Evolutionary conservation across 2,329 filamentous ascomycete genomes (phyloP), one percentile per base, ranked within the genome.

Genomic region (Laburnicola sp.): DNA sequence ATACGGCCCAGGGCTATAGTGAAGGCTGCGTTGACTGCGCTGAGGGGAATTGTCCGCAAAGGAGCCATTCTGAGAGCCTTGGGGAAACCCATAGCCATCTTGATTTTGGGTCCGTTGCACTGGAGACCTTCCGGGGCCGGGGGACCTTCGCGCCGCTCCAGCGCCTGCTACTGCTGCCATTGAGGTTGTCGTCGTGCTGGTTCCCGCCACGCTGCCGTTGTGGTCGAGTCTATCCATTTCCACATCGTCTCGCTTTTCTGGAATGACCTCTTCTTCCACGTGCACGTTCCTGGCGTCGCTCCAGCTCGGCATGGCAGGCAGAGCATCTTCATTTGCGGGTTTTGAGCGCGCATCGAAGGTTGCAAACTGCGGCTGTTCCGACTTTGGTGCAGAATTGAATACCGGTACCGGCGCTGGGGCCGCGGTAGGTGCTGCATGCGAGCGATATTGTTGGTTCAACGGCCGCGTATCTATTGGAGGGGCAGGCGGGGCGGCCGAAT

Each of bases 261-360:
- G 69, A 21, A 66, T 52, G 6, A 66, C 73, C 25, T 84, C 80
- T 6, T 89, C 71, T 53, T 86, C 76, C 5, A 96, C 81, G 11
- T 64, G 64, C 54, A 85, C 86, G 53, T 83, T 87, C 22, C 77
- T 77, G 0, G 90, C 86, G 7, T 79, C 79, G 16, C 89, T 86
- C 92, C 92, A 97, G 53, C 82, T 91, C 1, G 93, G 93, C 93
- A 97, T 97, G 8, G 83, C 82, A 1, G 93, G 93, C 2, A 97
- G 77, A 1, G 90, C 81, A 68, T 97, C 93, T 34, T 89, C 89
- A 53, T 87, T 82, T 30, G 78, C 75, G 2, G 67, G 64, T 64
- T 83, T 79, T 58, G 78, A 76, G 7, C 75, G 71, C 2, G 72
- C 61, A 38, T 91, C 88, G 57, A 93, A 93, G 32, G 82, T 83